Evolutionary conservation across 169 alveolate genomes (phyloP).

Genomic region (Plasmodium adleri): DNA sequence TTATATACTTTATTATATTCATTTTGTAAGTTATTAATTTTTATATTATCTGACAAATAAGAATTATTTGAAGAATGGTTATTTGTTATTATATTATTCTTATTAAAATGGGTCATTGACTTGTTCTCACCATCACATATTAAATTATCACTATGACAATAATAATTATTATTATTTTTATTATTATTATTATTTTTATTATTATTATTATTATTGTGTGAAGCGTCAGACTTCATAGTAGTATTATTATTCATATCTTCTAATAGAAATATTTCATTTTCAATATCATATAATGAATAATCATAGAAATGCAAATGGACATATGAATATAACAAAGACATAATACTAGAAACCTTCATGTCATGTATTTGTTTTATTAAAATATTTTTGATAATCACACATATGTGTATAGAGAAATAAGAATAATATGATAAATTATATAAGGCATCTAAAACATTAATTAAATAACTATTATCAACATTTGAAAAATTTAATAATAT

Average conservation of each 20-base stretch:
- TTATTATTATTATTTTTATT: neutral
- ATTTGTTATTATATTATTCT: too few species aligned
- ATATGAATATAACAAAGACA: constrained; percentile 36
- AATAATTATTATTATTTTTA: neutral
- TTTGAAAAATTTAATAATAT: constrained; percentile 33
- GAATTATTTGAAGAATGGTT: too few species aligned
- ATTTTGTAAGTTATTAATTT: neutral
- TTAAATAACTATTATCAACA: constrained; percentile 55
- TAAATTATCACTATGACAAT: neutral
- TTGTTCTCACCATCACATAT: neutral
- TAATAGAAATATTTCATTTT: constrained; percentile 26
- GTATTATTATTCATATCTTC: constrained; percentile 10
- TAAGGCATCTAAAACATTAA: constrained; percentile 40
- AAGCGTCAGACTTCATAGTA: neutral
- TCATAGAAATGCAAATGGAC: constrained; percentile 48
- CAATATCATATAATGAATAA: constrained; percentile 53
- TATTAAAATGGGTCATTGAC: neutral
- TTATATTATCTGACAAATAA: too few species aligned
- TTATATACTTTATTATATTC: constrained; percentile 24
- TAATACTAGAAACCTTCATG: constrained; percentile 59
- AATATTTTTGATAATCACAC: constrained; percentile 47
- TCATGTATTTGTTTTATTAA: constrained; percentile 68
- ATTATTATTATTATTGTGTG: neutral
- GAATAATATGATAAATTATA: constrained; percentile 57
- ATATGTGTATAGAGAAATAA: constrained; percentile 61